These are phyloP conservation scores for Fusarium metavorans DNA, from an alignment of 2,329 filamentous ascomycete species.

Conservation along the genomic window DNA sequence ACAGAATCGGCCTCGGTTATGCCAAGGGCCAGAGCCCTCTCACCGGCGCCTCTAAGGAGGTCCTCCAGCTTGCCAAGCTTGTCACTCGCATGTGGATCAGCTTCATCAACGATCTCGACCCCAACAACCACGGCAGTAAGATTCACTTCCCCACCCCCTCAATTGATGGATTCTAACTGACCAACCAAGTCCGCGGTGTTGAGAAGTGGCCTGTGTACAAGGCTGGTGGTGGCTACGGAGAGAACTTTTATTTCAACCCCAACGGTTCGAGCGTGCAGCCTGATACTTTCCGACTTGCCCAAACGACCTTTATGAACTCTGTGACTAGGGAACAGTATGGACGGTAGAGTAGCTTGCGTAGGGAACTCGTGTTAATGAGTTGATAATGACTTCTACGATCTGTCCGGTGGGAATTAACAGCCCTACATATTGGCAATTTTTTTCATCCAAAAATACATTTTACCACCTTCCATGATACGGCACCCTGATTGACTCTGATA, in stretches of 20 bases:
- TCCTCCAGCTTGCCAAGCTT: conserved; percentile 53
- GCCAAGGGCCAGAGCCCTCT: conserved; percentile 48
- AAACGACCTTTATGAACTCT: conserved; percentile 36
- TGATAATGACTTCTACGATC: background rate
- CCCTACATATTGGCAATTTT: background rate
- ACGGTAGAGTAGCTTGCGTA: background rate
- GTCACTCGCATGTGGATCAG: conserved; percentile 54
- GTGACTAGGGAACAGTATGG: conserved; percentile 33
- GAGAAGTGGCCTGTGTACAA: conserved; percentile 34
- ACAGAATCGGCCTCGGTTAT: conserved; percentile 57
- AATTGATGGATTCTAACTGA: background rate
- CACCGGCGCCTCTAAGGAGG: conserved; percentile 53
- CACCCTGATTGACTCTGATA: too few relatives aligned
- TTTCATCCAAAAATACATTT: background rate
- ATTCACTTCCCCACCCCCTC: background rate
- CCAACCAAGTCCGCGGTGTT: conserved; percentile 14
- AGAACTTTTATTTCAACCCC: conserved; percentile 40
- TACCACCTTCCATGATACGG: background rate
- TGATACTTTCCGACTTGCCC: conserved; percentile 37
- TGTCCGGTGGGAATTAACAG: background rate
- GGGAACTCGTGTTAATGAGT: background rate
- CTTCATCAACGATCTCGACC: conserved; percentile 52
- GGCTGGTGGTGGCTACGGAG: conserved; percentile 32
- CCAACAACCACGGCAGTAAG: conserved; percentile 51
- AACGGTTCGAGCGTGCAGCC: conserved; percentile 28